These are phyloP conservation scores for Emergomyces orientalis DNA, from an alignment of 2,329 filamentous ascomycete species.

Conservation along the genomic window DNA sequence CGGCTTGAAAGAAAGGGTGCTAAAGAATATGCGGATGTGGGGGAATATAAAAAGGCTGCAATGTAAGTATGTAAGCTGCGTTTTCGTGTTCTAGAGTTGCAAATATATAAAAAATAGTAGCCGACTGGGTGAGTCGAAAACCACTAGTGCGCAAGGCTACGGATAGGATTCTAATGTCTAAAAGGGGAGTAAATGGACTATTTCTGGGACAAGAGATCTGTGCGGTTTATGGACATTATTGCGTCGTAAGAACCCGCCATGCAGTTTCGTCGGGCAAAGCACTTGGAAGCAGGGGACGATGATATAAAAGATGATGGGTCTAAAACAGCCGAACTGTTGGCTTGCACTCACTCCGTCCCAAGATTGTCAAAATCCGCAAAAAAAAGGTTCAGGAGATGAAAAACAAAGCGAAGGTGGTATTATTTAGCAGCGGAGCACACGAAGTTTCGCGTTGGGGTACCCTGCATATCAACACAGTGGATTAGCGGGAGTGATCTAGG, in stretches of 20 bases:
- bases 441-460: constrained; percentile 4
- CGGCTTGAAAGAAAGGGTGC: background rate
- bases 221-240: constrained; percentile 1
- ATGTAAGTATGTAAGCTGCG: background rate
- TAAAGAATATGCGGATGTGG: background rate
- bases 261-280: background rate
- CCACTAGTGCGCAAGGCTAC: constrained; percentile 3
- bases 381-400: background rate
- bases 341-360: background rate
- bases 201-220: background rate
- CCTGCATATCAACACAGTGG: constrained; percentile 2
- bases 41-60: background rate
- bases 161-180: background rate
- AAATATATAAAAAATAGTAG: background rate
- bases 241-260: constrained; percentile 3
- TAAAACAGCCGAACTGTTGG: constrained; percentile 4
- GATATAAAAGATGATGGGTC: background rate
- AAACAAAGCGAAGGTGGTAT: constrained; percentile 4
- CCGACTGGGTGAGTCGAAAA: background rate
- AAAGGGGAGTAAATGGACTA: background rate
- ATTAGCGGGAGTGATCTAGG: background rate
- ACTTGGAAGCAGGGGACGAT: background rate
- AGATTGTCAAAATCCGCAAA: constrained; percentile 1
- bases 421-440: constrained; percentile 2
- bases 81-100: background rate